Percentiles rank a stretch among this genome's conserved stretches.
Evolutionary conservation across 2,329 filamentous ascomycete species (phyloP).

Genomic region (Trichophyton schoenleinii): DNA sequence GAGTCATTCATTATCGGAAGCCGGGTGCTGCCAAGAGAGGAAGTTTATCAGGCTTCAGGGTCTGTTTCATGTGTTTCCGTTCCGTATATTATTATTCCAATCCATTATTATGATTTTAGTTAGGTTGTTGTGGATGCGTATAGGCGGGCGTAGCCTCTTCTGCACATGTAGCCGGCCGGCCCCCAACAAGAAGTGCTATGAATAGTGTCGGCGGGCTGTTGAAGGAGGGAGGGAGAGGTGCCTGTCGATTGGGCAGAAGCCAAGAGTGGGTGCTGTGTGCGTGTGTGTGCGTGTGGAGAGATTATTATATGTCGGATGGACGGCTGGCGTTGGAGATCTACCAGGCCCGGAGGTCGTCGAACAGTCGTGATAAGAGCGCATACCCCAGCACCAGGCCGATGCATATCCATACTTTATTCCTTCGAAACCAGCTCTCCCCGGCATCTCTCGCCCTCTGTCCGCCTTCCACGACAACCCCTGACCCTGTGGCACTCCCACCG

Average conservation of each 20-base stretch:
- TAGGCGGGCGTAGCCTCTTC: not conserved
- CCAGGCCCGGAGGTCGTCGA: slow-evolving; percentile 35
- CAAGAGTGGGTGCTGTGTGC: not conserved
- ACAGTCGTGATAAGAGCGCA: slow-evolving; percentile 63
- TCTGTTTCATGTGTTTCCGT: not conserved
- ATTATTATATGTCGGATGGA: too few relatives aligned
- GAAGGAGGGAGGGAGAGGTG: not conserved
- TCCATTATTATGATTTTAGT: not conserved
- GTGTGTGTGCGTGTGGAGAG: too few relatives aligned
- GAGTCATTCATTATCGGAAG: too few relatives aligned
- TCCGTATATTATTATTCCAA: not conserved
- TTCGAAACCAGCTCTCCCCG: slow-evolving; percentile 67
- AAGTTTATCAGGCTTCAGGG: not conserved
- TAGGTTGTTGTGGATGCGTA: not conserved
- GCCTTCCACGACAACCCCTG: slow-evolving; percentile 63
- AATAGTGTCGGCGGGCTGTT: not conserved
- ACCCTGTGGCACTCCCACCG: slow-evolving; percentile 40
- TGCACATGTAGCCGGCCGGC: not conserved
- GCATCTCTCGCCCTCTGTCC: slow-evolving; percentile 61
- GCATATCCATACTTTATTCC: slow-evolving; percentile 64
- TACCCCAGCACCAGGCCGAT: slow-evolving; percentile 65
- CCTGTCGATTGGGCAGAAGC: not conserved
- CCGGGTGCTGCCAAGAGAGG: not conserved
- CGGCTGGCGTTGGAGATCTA: not conserved
- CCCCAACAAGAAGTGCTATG: not conserved